Evolutionary conservation across 192 early-diverging fungal species (phyloP), one percentile per base, ranked within the genome.

Genomic region (Globomyces pollinis-pini): DNA sequence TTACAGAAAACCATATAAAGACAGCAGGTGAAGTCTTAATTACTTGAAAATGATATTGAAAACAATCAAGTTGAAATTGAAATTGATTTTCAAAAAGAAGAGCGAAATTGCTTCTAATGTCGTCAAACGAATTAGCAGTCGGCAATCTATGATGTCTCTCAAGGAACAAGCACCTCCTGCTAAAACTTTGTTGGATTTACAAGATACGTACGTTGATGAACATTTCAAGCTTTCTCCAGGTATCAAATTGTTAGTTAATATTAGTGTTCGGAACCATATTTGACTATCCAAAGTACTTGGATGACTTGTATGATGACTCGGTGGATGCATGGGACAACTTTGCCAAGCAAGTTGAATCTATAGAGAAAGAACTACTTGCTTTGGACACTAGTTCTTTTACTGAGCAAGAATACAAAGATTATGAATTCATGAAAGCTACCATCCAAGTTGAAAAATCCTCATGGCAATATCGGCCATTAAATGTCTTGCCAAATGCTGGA

Each of bases 281-380:
- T 47, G 44, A 47, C 3, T 47, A 47, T 47, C 44, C 44, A 47
- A 47, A 47, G 44, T 47, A 47, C 15, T 28, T 1, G 15, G 44
- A 47, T 26, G 23, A 26, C 6, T 26, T 47, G n/a, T 47, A 47
- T 26, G 44, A 47, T 26, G 44, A 47, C 6, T 47, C 44, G 23
- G 44, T 28, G 28, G 44, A 47, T 28, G 6, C 5, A 12, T 47
- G 28, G 23, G 28, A 15, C 23, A 47, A 15, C 7, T 26, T 47
- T 7, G 44, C 28, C 12, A 26, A 47, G 28, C 23, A 47, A 26
- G 28, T 47, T 20, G 28, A 47, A 26, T 15, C 5, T 9, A 47
- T 47, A 28, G 44, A 47, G 28, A 47, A 47, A 26, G 44, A 47
- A 47, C 23, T 26, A 5, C 23, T 28, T 20, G 44, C 23, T 7